These are phyloP conservation scores for Lunularia cruciata DNA, from an alignment of 225 moss, liverwort and hornwort species.

Conservation along the genomic window DNA sequence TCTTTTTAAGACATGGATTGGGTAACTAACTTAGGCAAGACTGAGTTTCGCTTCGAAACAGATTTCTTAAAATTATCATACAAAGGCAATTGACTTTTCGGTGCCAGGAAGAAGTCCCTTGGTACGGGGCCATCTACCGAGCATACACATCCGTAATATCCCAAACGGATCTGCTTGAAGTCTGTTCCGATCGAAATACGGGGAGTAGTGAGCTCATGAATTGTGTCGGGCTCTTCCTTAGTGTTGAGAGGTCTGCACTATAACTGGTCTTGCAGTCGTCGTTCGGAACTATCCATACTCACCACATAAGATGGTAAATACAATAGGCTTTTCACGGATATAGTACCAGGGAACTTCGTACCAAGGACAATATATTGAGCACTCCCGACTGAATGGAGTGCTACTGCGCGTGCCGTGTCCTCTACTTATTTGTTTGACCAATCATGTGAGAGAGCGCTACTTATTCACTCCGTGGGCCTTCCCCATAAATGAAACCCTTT, in stretches of 20 bases:
- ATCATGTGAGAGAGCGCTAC: slow-evolving; percentile 16
- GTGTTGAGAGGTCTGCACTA: background rate
- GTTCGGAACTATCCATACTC: slow-evolving; percentile 6
- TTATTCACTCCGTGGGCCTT: slow-evolving; percentile 30
- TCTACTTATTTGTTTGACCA: slow-evolving; percentile 10
- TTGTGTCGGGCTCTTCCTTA: background rate
- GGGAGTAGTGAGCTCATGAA: background rate
- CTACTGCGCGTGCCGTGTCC: background rate
- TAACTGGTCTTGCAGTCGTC: slow-evolving; percentile 6
- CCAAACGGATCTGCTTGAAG: slow-evolving; percentile 12
- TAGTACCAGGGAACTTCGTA: slow-evolving; percentile 12
- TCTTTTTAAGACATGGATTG: too few species aligned
- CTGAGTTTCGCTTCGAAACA: slow-evolving; percentile 14
- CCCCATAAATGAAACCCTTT: slow-evolving; percentile 16
- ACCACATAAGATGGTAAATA: slow-evolving; percentile 16
- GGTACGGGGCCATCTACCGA: slow-evolving; percentile 10
- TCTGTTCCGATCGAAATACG: slow-evolving; percentile 4
- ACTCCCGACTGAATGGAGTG: background rate
- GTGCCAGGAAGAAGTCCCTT: slow-evolving; percentile 24
- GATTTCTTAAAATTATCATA: slow-evolving; percentile 27
- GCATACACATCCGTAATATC: slow-evolving; percentile 17
- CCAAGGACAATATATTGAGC: background rate
- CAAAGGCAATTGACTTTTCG: slow-evolving; percentile 30
- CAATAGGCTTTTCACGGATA: slow-evolving; percentile 2
- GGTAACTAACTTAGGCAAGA: too few species aligned